phyloP scores from a whole-genome alignment of 345 rosid species.

The Eutrema yunnanense region DNA sequence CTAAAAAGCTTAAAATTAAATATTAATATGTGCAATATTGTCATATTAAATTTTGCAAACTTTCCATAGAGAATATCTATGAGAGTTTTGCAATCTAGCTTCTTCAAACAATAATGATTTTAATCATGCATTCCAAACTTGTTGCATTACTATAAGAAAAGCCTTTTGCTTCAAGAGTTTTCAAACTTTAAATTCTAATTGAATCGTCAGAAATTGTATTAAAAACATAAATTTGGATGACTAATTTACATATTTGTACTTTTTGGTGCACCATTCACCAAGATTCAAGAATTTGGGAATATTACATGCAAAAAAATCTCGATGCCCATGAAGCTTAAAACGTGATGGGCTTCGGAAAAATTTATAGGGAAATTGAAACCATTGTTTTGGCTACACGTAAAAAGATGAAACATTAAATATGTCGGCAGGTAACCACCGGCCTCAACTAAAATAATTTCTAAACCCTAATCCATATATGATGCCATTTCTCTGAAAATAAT shows the following conservation, averaged over 20 bases:
- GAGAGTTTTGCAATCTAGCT: no score
- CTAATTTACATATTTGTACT: not conserved
- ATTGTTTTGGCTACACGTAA: constrained; percentile 8
- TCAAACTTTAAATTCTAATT: no score
- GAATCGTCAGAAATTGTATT: no score
- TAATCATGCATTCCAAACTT: no score
- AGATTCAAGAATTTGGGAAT: not conserved
- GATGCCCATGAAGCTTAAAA: constrained; percentile 13
- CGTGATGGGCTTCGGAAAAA: constrained; percentile 8
- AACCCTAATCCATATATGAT: constrained; percentile 18
- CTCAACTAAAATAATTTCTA: not conserved
- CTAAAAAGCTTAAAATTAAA: no score
- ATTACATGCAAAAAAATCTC: constrained; percentile 13
- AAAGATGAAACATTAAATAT: constrained; percentile 18
- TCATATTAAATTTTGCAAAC: no score
- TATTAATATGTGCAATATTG: no score
- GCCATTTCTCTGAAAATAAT: not conserved
- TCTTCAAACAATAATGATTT: no score
- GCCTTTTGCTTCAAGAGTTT: no score
- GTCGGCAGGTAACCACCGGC: constrained; percentile 21
- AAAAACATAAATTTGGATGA: no score
- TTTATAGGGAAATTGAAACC: constrained; percentile 21
- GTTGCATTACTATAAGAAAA: no score
- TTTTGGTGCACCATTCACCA: not conserved
- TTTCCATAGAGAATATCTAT: no score